Conservation (phyloP, 306 rosid genomes). For the Sicyos baderoa region DNA sequence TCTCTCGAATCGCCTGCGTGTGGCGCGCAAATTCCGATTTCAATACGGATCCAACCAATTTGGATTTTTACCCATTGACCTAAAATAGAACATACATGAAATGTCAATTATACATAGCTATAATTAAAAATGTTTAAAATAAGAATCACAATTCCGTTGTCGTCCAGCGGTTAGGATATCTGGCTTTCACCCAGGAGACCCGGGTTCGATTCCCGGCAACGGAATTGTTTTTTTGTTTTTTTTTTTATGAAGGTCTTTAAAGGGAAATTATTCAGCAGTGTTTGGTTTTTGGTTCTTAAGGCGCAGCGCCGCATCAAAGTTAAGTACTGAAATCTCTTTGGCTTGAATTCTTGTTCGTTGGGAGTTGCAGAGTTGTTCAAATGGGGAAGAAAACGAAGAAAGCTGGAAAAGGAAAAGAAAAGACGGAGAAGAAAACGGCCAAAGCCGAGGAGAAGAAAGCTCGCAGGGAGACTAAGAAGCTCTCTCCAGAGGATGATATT, state of each 20-base stretch:
- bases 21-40: slow-evolving; percentile 1
- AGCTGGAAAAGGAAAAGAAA: slow-evolving; percentile 88
- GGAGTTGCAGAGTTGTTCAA: too few species aligned
- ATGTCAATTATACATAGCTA: too few species aligned
- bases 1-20: slow-evolving; percentile 4
- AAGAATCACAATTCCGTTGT: slow-evolving; percentile 29
- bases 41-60: background rate
- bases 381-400: slow-evolving; percentile 99
- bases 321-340: background rate
- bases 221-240: slow-evolving; percentile 13
- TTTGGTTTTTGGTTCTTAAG: too few species aligned
- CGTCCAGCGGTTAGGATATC: slow-evolving; percentile 85
- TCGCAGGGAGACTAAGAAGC: slow-evolving; percentile 81
- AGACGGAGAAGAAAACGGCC: slow-evolving; percentile 77
- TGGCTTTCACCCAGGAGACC: slow-evolving; percentile 84
- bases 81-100: too few species aligned
- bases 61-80: too few species aligned
- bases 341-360: too few species aligned
- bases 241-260: too few species aligned
- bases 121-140: too few species aligned
- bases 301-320: too few species aligned
- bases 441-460: slow-evolving; percentile 77
- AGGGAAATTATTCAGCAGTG: too few species aligned
- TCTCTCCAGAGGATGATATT: slow-evolving; percentile 94
- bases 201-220: slow-evolving; percentile 78